A percentile compares a stretch with the other conserved stretches of the same genome.
Conservation (phyloP, 176 grass and related monocot species). For the Poa annua region DNA sequence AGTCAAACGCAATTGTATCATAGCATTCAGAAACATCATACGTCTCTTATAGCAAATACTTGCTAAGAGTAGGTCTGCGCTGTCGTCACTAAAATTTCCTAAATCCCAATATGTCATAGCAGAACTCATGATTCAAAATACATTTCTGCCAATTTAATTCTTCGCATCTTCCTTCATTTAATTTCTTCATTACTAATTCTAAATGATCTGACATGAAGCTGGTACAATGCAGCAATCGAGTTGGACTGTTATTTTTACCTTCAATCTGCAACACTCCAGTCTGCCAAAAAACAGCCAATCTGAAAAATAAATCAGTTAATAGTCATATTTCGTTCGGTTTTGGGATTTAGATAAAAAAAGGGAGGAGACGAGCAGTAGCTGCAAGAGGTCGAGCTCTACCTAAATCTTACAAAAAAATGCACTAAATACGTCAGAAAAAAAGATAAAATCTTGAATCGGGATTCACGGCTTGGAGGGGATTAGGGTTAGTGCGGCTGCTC, state of each 20-base stretch:
- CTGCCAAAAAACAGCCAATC: too few species aligned
- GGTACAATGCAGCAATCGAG: background rate
- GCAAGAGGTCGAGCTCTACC: too few species aligned
- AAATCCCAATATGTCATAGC: background rate
- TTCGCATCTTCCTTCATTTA: background rate
- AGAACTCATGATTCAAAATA: slow-evolving; percentile 2
- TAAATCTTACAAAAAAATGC: too few species aligned
- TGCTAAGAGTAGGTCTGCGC: background rate
- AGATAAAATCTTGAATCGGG: too few species aligned
- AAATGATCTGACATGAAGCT: background rate
- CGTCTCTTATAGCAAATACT: background rate
- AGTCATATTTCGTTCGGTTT: background rate
- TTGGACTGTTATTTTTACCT: too few species aligned
- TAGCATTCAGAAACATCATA: background rate
- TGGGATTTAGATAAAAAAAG: too few species aligned
- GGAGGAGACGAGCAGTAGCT: too few species aligned
- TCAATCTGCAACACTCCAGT: background rate
- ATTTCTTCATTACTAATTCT: background rate
- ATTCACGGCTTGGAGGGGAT: too few species aligned
- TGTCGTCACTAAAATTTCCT: background rate
- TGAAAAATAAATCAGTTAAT: too few species aligned
- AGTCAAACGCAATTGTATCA: background rate
- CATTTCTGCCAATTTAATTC: background rate
- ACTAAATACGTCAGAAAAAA: too few species aligned
- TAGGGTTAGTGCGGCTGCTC: too few species aligned